Base-by-base conservation (phyloP, 805 yeast species). In the Middelhovenomyces tepae region DNA sequence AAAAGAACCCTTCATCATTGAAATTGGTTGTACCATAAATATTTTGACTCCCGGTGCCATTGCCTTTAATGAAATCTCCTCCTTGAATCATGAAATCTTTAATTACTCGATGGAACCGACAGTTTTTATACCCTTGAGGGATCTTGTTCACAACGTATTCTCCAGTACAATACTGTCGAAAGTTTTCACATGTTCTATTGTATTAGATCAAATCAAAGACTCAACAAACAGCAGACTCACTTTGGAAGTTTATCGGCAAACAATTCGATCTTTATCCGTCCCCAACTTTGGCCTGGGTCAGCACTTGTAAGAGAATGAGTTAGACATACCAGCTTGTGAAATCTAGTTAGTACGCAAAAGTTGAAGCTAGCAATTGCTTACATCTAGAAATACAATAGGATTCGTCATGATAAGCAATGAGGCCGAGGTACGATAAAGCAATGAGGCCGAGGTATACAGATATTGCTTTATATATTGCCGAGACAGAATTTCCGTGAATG, bases 91-190 rank as follows among this genome's bases (percentile, higher is more conserved):
- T 60, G 44, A 67, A 67, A 16, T 60, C 69, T 25, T 55, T 50
- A 36, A 67, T 60, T 23, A 65, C 54, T 16, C 71, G 45, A 38
- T 66, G 71, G 36, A 67, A 60, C 18, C 23, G 32, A 22, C 51
- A 20, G 3, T 39, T 43, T 42, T 67, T 67, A 45, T 68, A 69
- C 3, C 73, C 73, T 5, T 62, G 50, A 1, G 74, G 70, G 4
- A 48, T 40, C 2, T 57, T 54, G 28, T 55, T 47, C 31, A 58
- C 56, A 15, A 56, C 43, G 43, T 56, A 54, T 38, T 69, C 74
- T 5, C 73, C 73, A 0, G 73, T 69, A 45, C 74, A 69, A 36
- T 67, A 62, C 42, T 68, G 73, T 18, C 75, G 53, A 45, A 70
- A 69, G 46, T 70, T 70, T 40, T 70, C 75, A 13, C 60, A 40